phyloP scores from a whole-genome alignment of 164 flowering plant species.

The Santalum album region DNA sequence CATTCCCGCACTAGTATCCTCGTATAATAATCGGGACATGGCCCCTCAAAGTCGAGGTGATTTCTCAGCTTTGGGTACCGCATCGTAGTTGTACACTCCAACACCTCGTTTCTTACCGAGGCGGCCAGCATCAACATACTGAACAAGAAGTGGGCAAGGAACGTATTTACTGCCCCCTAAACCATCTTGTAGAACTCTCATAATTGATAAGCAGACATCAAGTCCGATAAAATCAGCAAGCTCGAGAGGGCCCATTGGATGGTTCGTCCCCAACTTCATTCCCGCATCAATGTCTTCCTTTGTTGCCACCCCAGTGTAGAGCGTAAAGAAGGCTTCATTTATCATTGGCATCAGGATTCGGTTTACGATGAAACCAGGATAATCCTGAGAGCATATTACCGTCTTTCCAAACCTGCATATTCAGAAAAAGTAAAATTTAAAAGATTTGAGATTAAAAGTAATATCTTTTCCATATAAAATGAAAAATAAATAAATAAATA shows the following conservation, averaged over 20 bases:
- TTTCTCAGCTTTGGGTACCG: constrained; percentile 17
- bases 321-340: constrained; percentile 80
- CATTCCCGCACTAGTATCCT: neutral
- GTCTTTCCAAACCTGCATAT: constrained; percentile 76
- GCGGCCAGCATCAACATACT: constrained; percentile 91
- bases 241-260: constrained; percentile 95
- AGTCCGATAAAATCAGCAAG: constrained; percentile 95
- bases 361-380: constrained; percentile 81
- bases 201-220: constrained; percentile 77
- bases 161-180: constrained; percentile 73
- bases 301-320: constrained; percentile 87
- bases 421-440: neutral
- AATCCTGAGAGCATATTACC: constrained; percentile 78
- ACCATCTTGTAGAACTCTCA: constrained; percentile 84
- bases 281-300: constrained; percentile 90
- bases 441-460: too few relatives aligned
- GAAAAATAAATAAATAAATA: too few relatives aligned
- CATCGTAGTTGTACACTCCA: constrained; percentile 73
- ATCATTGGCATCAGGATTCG: constrained; percentile 96
- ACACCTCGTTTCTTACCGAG: constrained; percentile 74
- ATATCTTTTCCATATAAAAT: constrained; percentile 6
- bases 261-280: constrained; percentile 95
- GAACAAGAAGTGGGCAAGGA: constrained; percentile 94
- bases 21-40: neutral
- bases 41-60: constrained; percentile 32